Conservation (phyloP, 257 asterid species). For the Mitragyna speciosa region DNA sequence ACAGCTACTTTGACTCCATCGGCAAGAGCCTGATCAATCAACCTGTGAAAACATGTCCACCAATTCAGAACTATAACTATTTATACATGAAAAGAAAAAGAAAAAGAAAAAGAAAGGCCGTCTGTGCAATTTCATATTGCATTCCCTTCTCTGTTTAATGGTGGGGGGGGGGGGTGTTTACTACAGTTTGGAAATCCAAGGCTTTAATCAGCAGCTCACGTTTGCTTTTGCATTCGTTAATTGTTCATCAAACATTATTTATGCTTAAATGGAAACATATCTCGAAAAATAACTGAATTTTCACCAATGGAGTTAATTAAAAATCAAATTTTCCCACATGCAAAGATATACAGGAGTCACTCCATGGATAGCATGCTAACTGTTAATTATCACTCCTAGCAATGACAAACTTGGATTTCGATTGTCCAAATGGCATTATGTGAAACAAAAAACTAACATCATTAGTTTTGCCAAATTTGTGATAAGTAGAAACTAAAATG, state of each 20-base stretch:
- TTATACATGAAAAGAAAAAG: no score
- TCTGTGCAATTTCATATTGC: background rate
- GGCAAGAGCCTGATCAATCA: conserved; percentile 83
- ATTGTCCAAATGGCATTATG: background rate
- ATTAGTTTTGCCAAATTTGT: background rate
- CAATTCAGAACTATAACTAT: background rate
- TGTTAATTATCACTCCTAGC: background rate
- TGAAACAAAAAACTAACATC: background rate
- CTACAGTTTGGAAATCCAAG: background rate
- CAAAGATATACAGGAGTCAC: background rate
- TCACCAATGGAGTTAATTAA: background rate
- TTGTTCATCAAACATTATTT: no score
- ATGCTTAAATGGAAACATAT: no score
- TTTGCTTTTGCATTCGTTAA: background rate
- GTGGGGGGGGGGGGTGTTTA: no score
- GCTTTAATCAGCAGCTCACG: background rate
- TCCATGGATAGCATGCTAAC: background rate
- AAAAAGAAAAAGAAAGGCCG: no score
- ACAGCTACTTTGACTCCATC: conserved; percentile 86
- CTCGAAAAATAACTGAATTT: background rate
- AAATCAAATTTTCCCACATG: background rate
- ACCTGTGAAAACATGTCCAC: conserved; percentile 47
- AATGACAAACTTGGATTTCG: background rate
- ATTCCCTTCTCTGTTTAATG: no score
- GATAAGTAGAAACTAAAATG: background rate